Evolutionary conservation across 2,329 filamentous ascomycete species (phyloP), one percentile per base, ranked within the genome.

Genomic region (Colletotrichum phormii): DNA sequence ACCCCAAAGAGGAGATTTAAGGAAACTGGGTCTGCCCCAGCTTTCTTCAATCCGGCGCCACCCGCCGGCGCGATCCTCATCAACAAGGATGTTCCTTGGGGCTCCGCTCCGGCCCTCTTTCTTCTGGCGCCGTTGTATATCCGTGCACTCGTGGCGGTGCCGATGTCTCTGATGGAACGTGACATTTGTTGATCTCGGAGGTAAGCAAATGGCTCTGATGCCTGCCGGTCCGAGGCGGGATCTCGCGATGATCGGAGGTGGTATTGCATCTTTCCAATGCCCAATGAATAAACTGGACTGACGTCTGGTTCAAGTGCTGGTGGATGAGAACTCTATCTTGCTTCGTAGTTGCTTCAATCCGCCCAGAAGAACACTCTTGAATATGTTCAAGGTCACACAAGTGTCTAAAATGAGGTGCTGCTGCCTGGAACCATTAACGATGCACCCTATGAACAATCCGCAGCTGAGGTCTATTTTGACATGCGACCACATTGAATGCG

Each of bases 141-240:
- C 37, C 5, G 13, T 15, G 37, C 37, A 15, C 37, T 15, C 37
- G 37, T 42, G 37, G 37, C 42, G 18, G 18, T 54, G 59, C 59
- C 59, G 54, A 54, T 63, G 13, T 60, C 53, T 46, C 70, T 59
- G 70, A 72, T 72, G 70, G 65, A 72, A 72, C 70, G 70, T 72
- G n/a, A 69, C 53, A 69, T 69, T 35, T 26, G 26, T 26, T 22
- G n/a, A 24, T 67, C n/a, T 24, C 5, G 53, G 29, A 55, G 22
- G 24, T 15, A 33, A 46, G 24, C 15, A 22, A 22, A 46, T 18
- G 15, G n/a, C 26, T 33, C 42, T 15, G 42, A 49, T 4, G 33
- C 6, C 3, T 11, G 5, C 33, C 9, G 33, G 33, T 9, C 42
- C 42, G 18, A 49, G 22, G 26, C 22, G 51, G 8, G 51, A 24